A percentile compares a stretch with the other conserved stretches of the same genome.
These are phyloP conservation scores for Retiboletus fuscus DNA, from an alignment of 1,284 basidiomycete species.

Conservation along the genomic window DNA sequence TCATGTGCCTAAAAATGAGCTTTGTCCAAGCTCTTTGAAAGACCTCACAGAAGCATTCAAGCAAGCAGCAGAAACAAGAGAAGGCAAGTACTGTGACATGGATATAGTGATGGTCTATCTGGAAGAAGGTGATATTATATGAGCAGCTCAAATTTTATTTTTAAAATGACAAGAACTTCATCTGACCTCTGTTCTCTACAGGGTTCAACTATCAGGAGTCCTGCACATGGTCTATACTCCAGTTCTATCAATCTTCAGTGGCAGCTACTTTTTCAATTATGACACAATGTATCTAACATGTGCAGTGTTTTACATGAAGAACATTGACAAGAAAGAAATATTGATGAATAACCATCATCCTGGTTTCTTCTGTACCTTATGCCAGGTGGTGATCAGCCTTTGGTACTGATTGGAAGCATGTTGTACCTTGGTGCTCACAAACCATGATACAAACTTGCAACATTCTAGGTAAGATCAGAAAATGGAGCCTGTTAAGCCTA, in stretches of 20 bases:
- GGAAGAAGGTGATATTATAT: background rate
- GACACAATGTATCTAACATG: slow-evolving; percentile 20
- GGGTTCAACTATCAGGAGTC: background rate
- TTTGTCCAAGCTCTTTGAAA: background rate
- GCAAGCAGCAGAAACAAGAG: too few relatives aligned
- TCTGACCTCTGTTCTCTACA: background rate
- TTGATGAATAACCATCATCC: slow-evolving; percentile 13
- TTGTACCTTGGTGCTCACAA: background rate
- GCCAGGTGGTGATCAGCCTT: slow-evolving; percentile 20
- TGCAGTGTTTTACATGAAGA: accelerated
- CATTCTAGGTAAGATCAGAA: background rate
- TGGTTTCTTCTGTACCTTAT: slow-evolving; percentile 9
- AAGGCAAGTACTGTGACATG: background rate
- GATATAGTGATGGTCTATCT: background rate
- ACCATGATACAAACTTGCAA: background rate
- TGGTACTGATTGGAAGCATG: slow-evolving; percentile 17
- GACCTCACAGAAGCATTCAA: too few relatives aligned
- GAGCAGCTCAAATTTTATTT: background rate
- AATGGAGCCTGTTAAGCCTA: background rate
- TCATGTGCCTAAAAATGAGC: background rate
- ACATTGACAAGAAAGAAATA: accelerated
- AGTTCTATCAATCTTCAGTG: slow-evolving; percentile 11
- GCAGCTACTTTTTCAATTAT: slow-evolving; percentile 30
- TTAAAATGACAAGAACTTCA: background rate
- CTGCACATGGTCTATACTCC: slow-evolving; percentile 19